Evolutionary conservation across 2,329 filamentous ascomycete genomes (phyloP).

Genomic region (Penicillium hesseltinei): DNA sequence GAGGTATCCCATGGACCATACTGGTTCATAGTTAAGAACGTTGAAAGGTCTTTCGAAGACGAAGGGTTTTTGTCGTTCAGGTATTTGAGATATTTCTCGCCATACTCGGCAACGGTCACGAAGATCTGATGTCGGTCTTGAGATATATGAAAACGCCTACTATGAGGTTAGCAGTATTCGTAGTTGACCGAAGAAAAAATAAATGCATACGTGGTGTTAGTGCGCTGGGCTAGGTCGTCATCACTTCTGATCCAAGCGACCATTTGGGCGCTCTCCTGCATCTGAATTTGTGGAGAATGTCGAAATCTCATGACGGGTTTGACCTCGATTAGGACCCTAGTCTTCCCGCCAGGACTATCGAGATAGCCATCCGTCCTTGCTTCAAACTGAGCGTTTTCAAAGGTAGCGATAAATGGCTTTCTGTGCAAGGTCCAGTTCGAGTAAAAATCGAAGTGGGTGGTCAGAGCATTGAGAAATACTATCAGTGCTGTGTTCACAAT

Average conservation of each 20-base stretch:
- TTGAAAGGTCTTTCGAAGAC: accelerated
- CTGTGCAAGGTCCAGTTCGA: not conserved
- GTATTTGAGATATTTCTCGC: not conserved
- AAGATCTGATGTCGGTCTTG: not conserved
- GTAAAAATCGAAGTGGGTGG: not conserved
- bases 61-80: not conserved
- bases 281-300: not conserved
- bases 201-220: not conserved
- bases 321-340: not conserved
- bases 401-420: not conserved
- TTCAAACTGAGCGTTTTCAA: not conserved
- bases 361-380: not conserved
- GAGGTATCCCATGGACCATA: not conserved
- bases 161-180: not conserved
- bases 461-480: not conserved
- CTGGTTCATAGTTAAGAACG: not conserved
- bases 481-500: not conserved
- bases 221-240: not conserved
- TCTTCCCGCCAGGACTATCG: not conserved
- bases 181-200: not conserved
- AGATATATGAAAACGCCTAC: not conserved
- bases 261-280: not conserved
- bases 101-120: not conserved
- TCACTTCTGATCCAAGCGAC: not conserved
- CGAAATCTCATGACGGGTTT: not conserved